A percentile compares a stretch with the other conserved stretches of the same genome.
phyloP scores from a whole-genome alignment of 305 asterid species.

The Nicotiana rustica region DNA sequence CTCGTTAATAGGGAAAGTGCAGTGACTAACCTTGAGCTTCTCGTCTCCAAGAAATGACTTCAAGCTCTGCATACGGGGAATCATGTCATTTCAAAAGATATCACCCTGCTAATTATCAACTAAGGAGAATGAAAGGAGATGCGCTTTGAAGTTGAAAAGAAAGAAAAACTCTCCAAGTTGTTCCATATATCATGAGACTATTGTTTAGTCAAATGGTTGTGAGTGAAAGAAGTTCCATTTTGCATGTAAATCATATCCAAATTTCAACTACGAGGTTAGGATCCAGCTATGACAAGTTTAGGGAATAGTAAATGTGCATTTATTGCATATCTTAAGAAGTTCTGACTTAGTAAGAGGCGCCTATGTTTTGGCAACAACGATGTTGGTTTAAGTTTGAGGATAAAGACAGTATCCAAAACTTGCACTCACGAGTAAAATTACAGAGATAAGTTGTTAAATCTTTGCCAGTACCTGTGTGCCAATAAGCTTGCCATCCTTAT shows the following conservation, averaged over 20 bases:
- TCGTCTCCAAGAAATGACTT: constrained; percentile 87
- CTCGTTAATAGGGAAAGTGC: neutral
- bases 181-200: neutral
- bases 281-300: neutral
- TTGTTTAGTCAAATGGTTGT: neutral
- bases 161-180: neutral
- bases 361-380: neutral
- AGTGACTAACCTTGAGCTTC: constrained; percentile 76
- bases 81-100: constrained; percentile 27
- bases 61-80: constrained; percentile 70
- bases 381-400: neutral
- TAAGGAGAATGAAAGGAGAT: neutral
- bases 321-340: neutral
- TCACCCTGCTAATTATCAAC: neutral
- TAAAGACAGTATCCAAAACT: neutral
- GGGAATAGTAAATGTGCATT: neutral
- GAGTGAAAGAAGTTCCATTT: neutral
- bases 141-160: neutral
- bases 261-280: neutral
- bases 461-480: constrained; percentile 73
- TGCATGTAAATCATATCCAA: neutral
- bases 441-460: neutral
- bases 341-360: neutral
- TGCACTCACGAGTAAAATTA: neutral
- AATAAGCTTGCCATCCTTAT: constrained; percentile 71